Conservation (phyloP, 2,329 filamentous ascomycete species). For the Hymenoscyphus fraxineus region DNA sequence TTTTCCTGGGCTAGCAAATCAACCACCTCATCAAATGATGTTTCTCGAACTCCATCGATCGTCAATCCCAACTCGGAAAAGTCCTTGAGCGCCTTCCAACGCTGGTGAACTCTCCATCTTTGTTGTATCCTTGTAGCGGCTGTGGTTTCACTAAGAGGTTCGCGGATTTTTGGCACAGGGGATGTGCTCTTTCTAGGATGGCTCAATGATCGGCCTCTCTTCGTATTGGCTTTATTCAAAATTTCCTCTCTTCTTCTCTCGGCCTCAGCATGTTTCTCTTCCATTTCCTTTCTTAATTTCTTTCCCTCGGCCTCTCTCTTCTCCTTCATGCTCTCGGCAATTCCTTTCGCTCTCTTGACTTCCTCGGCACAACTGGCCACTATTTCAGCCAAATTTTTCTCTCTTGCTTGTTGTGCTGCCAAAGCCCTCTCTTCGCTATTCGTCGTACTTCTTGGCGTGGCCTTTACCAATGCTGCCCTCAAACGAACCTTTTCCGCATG, state of each 20-base stretch:
- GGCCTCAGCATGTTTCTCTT: constrained; percentile 74
- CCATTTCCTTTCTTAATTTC: constrained; percentile 69
- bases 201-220: constrained; percentile 51
- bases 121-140: constrained; percentile 66
- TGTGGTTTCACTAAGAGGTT: constrained; percentile 52
- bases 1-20: constrained; percentile 62
- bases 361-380: constrained; percentile 79
- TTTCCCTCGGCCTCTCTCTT: constrained; percentile 64
- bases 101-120: constrained; percentile 61
- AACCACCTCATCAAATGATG: constrained; percentile 71
- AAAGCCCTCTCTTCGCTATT: constrained; percentile 72
- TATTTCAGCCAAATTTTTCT: constrained; percentile 78
- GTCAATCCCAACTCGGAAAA: constrained; percentile 66
- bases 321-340: constrained; percentile 17
- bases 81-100: constrained; percentile 57
- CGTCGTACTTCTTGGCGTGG: constrained; percentile 59
- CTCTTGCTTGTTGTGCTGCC: constrained; percentile 72
- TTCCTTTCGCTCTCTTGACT: constrained; percentile 48
- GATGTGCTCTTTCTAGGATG: constrained; percentile 46
- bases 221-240: constrained; percentile 48
- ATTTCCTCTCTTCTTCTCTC: constrained; percentile 67
- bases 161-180: constrained; percentile 47
- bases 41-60: constrained; percentile 65
- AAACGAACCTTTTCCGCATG: constrained; percentile 81
- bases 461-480: constrained; percentile 70